These are phyloP conservation scores for Tulasnella sp. DNA, from an alignment of 768 basidiomycete species.

Conservation along the genomic window DNA sequence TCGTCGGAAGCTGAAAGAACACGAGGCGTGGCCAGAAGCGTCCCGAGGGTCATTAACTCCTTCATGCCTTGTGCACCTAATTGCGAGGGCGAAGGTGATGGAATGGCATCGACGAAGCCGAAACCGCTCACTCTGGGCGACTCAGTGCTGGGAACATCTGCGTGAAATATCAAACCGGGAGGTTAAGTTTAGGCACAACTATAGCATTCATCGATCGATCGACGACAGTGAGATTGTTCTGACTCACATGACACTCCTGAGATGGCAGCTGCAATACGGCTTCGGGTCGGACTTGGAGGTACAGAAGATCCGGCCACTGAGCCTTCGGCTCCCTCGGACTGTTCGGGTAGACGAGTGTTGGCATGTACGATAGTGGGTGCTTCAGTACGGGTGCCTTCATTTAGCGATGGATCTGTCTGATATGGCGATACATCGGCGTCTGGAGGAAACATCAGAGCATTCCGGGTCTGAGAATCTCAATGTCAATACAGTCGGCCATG, in stretches of 20 bases:
- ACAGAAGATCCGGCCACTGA: slow-evolving; percentile 35
- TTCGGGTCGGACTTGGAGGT: slow-evolving; percentile 83
- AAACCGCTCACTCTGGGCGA: slow-evolving; percentile 39
- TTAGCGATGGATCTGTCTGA: slow-evolving; percentile 28
- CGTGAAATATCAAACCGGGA: neutral
- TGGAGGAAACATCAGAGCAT: slow-evolving; percentile 90
- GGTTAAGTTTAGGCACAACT: slow-evolving; percentile 2
- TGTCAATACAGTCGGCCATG: neutral
- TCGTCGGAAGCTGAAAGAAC: slow-evolving; percentile 59
- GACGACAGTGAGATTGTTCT: neutral
- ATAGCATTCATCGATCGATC: neutral
- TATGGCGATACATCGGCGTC: slow-evolving; percentile 83
- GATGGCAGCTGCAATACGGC: slow-evolving; percentile 86
- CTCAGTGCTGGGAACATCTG: neutral
- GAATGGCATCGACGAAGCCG: slow-evolving; percentile 71
- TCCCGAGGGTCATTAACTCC: slow-evolving; percentile 97
- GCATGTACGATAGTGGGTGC: slow-evolving; percentile 60
- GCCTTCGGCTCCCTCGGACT: slow-evolving; percentile 40
- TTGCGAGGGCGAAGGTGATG: slow-evolving; percentile 74
- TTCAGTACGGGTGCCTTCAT: slow-evolving; percentile 24
- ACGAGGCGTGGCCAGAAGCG: slow-evolving; percentile 82
- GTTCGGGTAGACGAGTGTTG: slow-evolving; percentile 71
- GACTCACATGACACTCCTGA: slow-evolving; percentile 78
- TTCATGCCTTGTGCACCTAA: slow-evolving; percentile 75
- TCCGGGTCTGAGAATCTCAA: slow-evolving; percentile 52